Evolutionary conservation across 2,329 filamentous ascomycete species (phyloP), one percentile per base, ranked within the genome.

Genomic region (Hysterium pulicare): DNA sequence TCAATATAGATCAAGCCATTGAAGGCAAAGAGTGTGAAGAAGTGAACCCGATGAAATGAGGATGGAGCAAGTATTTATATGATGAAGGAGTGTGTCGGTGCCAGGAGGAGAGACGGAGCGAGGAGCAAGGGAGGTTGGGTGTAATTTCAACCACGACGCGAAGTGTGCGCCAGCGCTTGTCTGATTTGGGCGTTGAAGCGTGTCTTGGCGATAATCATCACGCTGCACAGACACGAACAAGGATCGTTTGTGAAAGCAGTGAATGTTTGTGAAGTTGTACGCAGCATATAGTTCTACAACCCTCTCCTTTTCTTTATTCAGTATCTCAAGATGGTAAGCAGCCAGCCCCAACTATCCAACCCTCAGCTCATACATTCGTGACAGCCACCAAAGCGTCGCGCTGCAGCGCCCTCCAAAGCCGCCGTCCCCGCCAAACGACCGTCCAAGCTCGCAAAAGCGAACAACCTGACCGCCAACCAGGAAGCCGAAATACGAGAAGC

Each of bases 401-500:
- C 56, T 21, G 28, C 40, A 16, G 41, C 51, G 33, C 39, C 55
- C n/a, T 43, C 31, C 8, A 59, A 53, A 34, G 47, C 51, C 28
- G 45, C 52, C 17, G 8, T 13, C 10, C 47, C 51, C 17, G 38
- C 50, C 2, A 59, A 61, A 43, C 85, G 86, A 49, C 82, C 82
- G 59, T 95, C 90, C 45, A 94, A 90, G 67, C 87, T 96, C 56
- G 91, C 91, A 22, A 91, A 90, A 70, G 89, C 95, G 62, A 83
- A 96, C 76, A 84, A 90, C 66, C 82, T 97, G 60, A 84, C 82
- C 11, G 85, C 83, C 31, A 81, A 85, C 50, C 86, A 96, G 69
- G 91, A 97, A 70, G 78, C 79, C 54, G 90, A 96, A 70, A 95
- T 98, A 61, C 83, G 82, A 58, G 90, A 96, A 67, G 90, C 90